phyloP scores from a whole-genome alignment of 2,329 filamentous ascomycete genomes.

The Scortechinia acanthostroma region DNA sequence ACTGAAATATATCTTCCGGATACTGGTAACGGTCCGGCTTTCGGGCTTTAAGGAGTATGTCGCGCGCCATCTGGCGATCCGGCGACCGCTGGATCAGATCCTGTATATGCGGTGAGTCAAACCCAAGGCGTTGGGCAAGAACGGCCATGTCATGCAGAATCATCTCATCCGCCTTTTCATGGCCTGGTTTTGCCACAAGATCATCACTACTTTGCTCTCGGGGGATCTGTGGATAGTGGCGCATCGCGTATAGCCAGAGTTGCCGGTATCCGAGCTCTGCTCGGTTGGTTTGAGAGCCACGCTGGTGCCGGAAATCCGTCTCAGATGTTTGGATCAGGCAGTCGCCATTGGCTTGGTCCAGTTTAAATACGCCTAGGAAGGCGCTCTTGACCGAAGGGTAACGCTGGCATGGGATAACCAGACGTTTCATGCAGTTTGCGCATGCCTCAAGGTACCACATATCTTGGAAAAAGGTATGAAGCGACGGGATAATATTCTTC shows the following conservation, averaged over 20 bases:
- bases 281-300: conserved; percentile 3
- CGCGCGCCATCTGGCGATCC: conserved; percentile 8
- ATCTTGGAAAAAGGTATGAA: conserved; percentile 23
- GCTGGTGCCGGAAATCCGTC: conserved; percentile 9
- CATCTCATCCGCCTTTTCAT: conserved; percentile 1
- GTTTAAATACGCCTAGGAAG: conserved; percentile 6
- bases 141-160: conserved; percentile 7
- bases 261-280: conserved; percentile 13
- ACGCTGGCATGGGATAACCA: conserved; percentile 8
- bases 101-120: conserved; percentile 5
- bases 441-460: conserved; percentile 17
- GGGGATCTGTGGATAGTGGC: conserved; percentile 14
- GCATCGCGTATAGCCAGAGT: conserved; percentile 19
- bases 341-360: conserved; percentile 5
- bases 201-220: conserved; percentile 8
- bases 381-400: conserved; percentile 7
- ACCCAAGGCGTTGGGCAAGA: conserved; percentile 8
- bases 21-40: conserved; percentile 8
- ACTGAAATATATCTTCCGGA: conserved; percentile 5
- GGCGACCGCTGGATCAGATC: conserved; percentile 5
- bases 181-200: conserved; percentile 9
- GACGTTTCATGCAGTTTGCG: conserved; percentile 15
- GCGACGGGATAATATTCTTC: conserved; percentile 16
- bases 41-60: conserved; percentile 8
- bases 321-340: conserved; percentile 14